Evolutionary conservation across 73 alveolate genomes (phyloP).

Genomic region (Paramecium octaurelia): DNA sequence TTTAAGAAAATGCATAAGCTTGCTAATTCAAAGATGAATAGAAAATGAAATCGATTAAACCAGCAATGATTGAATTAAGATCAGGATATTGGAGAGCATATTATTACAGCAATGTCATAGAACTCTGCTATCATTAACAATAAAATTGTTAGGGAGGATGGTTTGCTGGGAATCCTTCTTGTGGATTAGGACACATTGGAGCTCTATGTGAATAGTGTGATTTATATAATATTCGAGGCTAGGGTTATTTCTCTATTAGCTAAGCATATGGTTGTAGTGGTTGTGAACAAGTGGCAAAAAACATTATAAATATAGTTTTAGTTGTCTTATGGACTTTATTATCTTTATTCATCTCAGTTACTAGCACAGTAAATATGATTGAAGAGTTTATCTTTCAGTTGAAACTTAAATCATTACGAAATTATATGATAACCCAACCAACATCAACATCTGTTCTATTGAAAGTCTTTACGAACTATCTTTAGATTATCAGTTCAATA

Average conservation of each 20-base stretch:
- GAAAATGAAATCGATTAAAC: neutral
- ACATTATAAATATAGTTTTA: neutral
- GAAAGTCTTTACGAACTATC: neutral
- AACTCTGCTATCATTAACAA: neutral
- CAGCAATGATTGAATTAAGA: neutral
- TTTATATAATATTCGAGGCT: neutral
- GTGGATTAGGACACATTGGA: neutral
- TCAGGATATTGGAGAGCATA: conserved; percentile 24
- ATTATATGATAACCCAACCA: neutral
- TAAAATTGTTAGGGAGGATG: conserved; percentile 8
- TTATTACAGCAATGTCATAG: neutral
- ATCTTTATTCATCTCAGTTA: neutral
- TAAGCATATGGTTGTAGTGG: neutral
- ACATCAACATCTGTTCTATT: neutral
- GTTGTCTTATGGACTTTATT: neutral
- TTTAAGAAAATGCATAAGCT: neutral
- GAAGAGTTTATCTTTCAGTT: neutral
- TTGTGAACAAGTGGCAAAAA: neutral
- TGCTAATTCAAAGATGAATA: neutral
- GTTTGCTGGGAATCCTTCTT: neutral
- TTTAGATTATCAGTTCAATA: neutral
- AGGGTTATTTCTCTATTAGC: neutral
- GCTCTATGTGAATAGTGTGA: conserved; percentile 3
- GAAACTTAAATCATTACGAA: neutral
- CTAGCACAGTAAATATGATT: neutral